Base-by-base conservation (phyloP, 1,139 yeast species). In the Sugiyamaella novakii region DNA sequence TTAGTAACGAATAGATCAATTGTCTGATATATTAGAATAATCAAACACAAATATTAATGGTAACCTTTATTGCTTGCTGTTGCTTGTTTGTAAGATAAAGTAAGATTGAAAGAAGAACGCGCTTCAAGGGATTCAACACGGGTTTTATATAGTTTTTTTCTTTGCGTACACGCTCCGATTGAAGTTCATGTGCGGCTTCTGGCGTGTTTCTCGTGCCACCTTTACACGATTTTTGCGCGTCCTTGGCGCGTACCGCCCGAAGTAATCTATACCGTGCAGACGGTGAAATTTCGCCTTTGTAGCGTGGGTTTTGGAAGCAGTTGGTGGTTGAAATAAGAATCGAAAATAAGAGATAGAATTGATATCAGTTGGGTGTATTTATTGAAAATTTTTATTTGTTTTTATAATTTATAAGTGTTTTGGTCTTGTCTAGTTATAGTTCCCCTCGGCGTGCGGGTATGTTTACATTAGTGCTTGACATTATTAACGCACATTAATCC, bases 151-250 rank as follows among this genome's bases (percentile, higher is more conserved):
- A 27, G 25, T 27, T 38, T 38, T 38, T 38, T 17, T 24, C 8
- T 3, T 21, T 17, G 33, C 37, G 25, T 19, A 34, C 37, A 34
- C 35, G 35, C 17, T 31, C 35, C 5, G 37, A n/a, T n/a, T n/a
- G n/a, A n/a, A n/a, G n/a, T n/a, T n/a, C 33, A 17, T 14, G 42
- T 38, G 42, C 42, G 42, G 42, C 42, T 18, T 17, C 8, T 10
- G 29, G 42, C 42, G 42, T 38, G 42, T n/a, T 38, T 14, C 10
- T 3, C 29, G 17, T 5, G 12, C 18, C 39, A 24, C 27, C n/a
- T n/a, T n/a, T 24, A 38, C 43, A 38, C 43, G 43, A 38, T 40
- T 29, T 21, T 19, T 19, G 43, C 43, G 43, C 43, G 43, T 29
- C 11, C 43, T 29, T 29, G 43, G 43, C 43, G 36, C 43, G 43